phyloP scores from a whole-genome alignment of 768 basidiomycete genomes.

The Leccinum boreale region DNA sequence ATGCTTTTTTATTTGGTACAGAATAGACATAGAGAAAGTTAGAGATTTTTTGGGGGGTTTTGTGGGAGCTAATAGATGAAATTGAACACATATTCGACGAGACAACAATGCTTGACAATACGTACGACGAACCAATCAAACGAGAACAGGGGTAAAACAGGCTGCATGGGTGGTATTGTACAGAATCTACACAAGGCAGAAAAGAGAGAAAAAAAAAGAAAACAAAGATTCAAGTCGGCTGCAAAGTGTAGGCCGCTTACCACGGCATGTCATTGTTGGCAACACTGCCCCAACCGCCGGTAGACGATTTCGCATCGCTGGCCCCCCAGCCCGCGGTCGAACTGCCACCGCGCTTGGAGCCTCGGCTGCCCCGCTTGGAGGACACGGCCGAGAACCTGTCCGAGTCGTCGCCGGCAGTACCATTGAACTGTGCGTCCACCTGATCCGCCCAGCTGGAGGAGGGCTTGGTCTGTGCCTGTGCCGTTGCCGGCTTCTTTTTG shows the following conservation, averaged over 20 bases:
- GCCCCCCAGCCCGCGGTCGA: constrained; percentile 10
- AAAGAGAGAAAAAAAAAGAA: background rate
- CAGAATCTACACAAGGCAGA: background rate
- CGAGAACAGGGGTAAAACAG: background rate
- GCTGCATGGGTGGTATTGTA: constrained; percentile 2
- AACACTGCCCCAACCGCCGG: constrained; percentile 26
- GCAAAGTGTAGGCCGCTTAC: constrained; percentile 8
- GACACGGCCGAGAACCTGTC: constrained; percentile 1
- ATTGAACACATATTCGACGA: background rate
- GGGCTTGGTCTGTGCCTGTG: background rate
- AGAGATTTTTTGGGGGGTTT: background rate
- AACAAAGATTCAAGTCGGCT: background rate
- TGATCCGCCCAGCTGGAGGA: constrained; percentile 28
- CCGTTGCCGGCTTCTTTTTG: constrained; percentile 5
- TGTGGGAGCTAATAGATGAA: background rate
- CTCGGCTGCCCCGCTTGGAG: constrained; percentile 9
- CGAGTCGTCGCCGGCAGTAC: background rate
- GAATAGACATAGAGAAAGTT: background rate
- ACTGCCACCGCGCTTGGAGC: constrained; percentile 8
- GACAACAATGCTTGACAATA: background rate
- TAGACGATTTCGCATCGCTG: constrained; percentile 15
- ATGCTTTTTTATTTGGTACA: background rate
- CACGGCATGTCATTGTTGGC: constrained; percentile 18
- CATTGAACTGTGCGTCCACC: constrained; percentile 17
- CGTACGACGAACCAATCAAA: constrained; percentile 1